Conservation (phyloP, 1,284 basidiomycete species). For the Ganoderma sinense region DNA sequence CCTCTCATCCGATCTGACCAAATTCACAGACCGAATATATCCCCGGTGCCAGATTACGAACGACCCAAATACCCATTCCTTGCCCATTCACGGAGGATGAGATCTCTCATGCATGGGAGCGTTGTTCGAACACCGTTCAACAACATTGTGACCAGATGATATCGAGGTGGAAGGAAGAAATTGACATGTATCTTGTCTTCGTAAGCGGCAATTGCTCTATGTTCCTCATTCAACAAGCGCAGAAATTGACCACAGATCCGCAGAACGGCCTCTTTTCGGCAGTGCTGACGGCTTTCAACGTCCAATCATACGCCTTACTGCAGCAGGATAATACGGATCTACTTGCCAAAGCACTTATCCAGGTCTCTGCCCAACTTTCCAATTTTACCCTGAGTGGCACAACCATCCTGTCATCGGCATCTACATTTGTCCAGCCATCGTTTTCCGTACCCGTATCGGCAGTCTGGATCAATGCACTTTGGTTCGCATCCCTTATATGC, state of each 20-base stretch:
- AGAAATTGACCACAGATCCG: background rate
- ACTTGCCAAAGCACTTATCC: slow-evolving; percentile 8
- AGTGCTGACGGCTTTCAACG: slow-evolving; percentile 26
- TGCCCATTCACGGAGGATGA: slow-evolving; percentile 12
- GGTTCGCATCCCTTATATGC: slow-evolving; percentile 15
- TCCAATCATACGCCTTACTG: slow-evolving; percentile 22
- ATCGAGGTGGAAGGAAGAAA: slow-evolving; percentile 21
- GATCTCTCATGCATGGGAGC: slow-evolving; percentile 16
- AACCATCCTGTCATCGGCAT: slow-evolving; percentile 1
- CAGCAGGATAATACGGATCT: slow-evolving; percentile 20
- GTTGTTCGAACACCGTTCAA: slow-evolving; percentile 18
- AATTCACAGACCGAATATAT: slow-evolving; percentile 6
- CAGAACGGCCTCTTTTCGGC: slow-evolving; percentile 28
- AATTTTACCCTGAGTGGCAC: slow-evolving; percentile 1
- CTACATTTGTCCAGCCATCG: background rate
- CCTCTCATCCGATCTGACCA: background rate
- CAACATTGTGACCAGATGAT: slow-evolving; percentile 21
- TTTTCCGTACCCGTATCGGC: slow-evolving; percentile 15
- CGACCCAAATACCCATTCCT: slow-evolving; percentile 7
- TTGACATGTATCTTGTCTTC: slow-evolving; percentile 26
- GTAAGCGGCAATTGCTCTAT: slow-evolving; percentile 9
- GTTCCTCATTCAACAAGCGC: background rate
- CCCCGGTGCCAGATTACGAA: slow-evolving; percentile 1
- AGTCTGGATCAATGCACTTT: slow-evolving; percentile 27
- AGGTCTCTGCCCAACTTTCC: slow-evolving; percentile 21